These are phyloP conservation scores for Erodium moschatum DNA, from an alignment of 441 rosid genomes.

Conservation along the genomic window DNA sequence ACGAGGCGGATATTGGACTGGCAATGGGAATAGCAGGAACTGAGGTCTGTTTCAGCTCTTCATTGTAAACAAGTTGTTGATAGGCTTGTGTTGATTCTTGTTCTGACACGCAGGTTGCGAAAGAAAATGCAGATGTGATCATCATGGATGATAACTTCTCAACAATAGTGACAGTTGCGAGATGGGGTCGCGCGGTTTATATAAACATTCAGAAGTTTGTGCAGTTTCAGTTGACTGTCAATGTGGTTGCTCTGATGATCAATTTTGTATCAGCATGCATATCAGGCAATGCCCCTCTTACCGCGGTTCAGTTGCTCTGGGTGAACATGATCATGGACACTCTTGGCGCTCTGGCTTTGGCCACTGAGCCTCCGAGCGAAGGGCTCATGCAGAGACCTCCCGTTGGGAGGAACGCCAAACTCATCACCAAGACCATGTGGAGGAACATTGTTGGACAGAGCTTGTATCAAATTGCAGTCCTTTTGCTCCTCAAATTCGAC, in stretches of 20 bases:
- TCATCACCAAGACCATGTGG: conserved; percentile 42
- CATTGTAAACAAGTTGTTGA: too few species aligned
- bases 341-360: conserved; percentile 46
- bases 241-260: conserved; percentile 37
- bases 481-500: conserved; percentile 38
- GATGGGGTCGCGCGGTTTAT: conserved; percentile 45
- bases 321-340: conserved; percentile 56
- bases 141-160: conserved; percentile 58
- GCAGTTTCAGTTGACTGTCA: conserved; percentile 44
- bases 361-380: conserved; percentile 44
- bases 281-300: conserved; percentile 51
- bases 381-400: conserved; percentile 41
- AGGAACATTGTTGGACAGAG: conserved; percentile 51
- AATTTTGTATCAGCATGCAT: conserved; percentile 43
- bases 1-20: conserved; percentile 56
- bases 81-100: neutral
- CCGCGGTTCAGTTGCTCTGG: conserved; percentile 64
- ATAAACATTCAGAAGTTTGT: conserved; percentile 48
- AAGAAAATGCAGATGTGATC: conserved; percentile 46
- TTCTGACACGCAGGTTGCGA: conserved; percentile 35
- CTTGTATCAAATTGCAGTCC: conserved; percentile 47
- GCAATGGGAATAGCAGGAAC: conserved; percentile 66
- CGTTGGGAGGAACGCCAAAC: conserved; percentile 27
- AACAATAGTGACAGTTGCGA: conserved; percentile 40
- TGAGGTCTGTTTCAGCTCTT: conserved; percentile 32